Base-by-base conservation (phyloP, 225 moss, liverwort and hornwort species). In the Asterella californica region DNA sequence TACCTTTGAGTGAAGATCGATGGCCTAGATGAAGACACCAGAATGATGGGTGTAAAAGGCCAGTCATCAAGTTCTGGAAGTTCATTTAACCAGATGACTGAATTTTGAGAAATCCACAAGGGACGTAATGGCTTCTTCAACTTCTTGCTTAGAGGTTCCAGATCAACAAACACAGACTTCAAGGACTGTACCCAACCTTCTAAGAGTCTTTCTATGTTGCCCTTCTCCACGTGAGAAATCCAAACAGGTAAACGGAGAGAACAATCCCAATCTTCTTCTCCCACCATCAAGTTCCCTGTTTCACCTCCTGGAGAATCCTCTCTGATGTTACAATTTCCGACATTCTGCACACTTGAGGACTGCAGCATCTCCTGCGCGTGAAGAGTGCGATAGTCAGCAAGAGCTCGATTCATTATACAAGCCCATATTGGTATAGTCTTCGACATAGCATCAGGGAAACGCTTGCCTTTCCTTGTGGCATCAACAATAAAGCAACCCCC, bases 391-490 rank as follows among this genome's bases (percentile, higher is more conserved):
- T 87, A 75, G 83, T 89, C 87, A 86, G 86, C 87, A 70, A 96
- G 75, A 14, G 90, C 92, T 74, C 94, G 88, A 85, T 94, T 96
- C 34, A 96, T 74, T 70, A 96, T 94, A 90, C 92, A 96, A 36
- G 90, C 81, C 96, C 96, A 96, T 49, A 94, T 92, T 70, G 96
- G 96, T 78, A 96, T 90, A 70, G 96, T 94, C 82, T 96, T 96
- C 74, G 96, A 94, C 96, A 96, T 90, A 82, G 92, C 94, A 76
- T 96, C 94, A 65, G 92, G 96, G 47, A 96, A 96, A 62, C 94
- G 94, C 88, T 96, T 96, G 70, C 94, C 96, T 88, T 91, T 96
- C 81, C 96, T 90, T 68, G 96, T 94, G 60, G 96, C 96, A 92
- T 96, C 96, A 77, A 94, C 91, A 86, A 96, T 90, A 50, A 90